Evolutionary conservation across 106 monocot genomes (phyloP), one percentile per base, ranked within the genome.

Genomic region (Apostasia ramifera): DNA sequence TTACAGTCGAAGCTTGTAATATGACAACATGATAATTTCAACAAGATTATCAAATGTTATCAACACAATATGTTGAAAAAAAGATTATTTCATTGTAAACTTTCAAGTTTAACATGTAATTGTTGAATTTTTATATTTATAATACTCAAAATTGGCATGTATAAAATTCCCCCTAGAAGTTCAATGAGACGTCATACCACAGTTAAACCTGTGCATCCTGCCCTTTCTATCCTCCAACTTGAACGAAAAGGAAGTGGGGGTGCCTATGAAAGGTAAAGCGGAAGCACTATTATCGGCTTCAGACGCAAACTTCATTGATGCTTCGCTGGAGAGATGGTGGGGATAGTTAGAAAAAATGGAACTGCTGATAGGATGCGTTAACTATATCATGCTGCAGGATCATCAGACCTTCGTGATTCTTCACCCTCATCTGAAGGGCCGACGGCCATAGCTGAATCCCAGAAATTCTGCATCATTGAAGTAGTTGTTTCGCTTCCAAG

Each of bases 401-500:
- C 5, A 40, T 54, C 48, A 5, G 37, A 89, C 84, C 91, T 86
- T 72, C 83, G 68, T 46, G 73, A 66, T 43, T 87, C 92, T 44
- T 82, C 92, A 61, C 92, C 89, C 26, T 92, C 86, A 51, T 92
- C 92, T 6, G 53, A 57, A 59, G 89, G 85, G 39, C 89, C 87
- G 14, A 87, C 43, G 40, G 81, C 78, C 83, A 98, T 75, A 50
- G 97, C 87, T 43, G 97, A 85, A 71, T 98, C 92, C 97, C 92
- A 98, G 62, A 98, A 98, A 74, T 92, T 92, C 55, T 98, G 92
- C 86, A 92, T 85, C 82, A 98, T 73, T 61, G 77, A 87, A 58
- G 73, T 67, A 61, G 92, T 72, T 55, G 85, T 76, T 61, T 90
- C 97, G 44, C 73, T 87, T 52, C 87, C 84, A 2, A 87, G 49